Evolutionary conservation across 345 rosid species (phyloP).

Genomic region (Salix dunnii): DNA sequence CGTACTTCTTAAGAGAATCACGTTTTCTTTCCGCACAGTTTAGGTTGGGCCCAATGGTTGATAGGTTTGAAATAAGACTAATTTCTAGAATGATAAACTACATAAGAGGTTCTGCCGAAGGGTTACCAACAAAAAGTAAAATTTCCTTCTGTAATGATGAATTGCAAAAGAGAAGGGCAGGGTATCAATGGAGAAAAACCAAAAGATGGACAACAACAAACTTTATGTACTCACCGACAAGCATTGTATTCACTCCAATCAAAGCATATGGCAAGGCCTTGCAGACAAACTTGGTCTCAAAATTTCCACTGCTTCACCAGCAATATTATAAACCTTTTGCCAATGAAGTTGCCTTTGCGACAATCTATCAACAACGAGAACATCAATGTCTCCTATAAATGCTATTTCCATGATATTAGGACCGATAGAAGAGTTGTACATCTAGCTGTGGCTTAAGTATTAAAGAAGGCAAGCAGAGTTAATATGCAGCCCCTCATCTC

Average conservation of each 20-base stretch:
- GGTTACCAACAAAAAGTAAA: too few species aligned
- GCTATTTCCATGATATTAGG: background rate
- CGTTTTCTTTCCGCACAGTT: too few species aligned
- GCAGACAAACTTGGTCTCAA: conserved; percentile 79
- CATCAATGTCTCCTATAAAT: background rate
- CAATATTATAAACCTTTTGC: conserved; percentile 57
- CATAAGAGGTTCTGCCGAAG: too few species aligned
- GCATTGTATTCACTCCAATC: conserved; percentile 79
- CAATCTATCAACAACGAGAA: conserved; percentile 42
- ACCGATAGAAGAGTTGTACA: background rate
- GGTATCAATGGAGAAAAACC: conserved; percentile 36
- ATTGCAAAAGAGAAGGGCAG: background rate
- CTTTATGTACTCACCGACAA: conserved; percentile 95
- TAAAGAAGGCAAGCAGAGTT: too few species aligned
- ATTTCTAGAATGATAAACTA: too few species aligned
- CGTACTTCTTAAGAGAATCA: too few species aligned
- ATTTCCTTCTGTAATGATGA: background rate
- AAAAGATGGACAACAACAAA: conserved; percentile 89
- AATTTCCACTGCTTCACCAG: conserved; percentile 78
- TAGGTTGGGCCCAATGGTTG: too few species aligned
- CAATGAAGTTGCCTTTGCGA: conserved; percentile 50
- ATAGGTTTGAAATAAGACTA: too few species aligned
- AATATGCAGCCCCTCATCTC: too few species aligned
- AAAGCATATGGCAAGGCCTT: conserved; percentile 93
- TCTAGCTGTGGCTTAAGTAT: too few species aligned